Evolutionary conservation across 345 rosid genomes (phyloP).

Genomic region (Lumnitzera littorea): DNA sequence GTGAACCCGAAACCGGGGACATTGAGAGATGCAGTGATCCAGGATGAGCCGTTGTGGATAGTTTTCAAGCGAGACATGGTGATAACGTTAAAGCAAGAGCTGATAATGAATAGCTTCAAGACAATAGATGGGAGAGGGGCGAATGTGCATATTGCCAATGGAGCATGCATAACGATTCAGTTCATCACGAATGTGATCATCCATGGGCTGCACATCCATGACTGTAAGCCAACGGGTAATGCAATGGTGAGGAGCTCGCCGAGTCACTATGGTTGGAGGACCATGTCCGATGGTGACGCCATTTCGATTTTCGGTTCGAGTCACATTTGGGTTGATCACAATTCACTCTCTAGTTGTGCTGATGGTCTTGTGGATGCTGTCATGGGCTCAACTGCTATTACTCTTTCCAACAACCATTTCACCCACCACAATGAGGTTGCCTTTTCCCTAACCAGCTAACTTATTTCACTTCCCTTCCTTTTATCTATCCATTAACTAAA

Average conservation of each 20-base stretch:
- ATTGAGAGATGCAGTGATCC: conserved; percentile 84
- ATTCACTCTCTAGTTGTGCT: conserved; percentile 86
- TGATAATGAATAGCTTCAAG: conserved; percentile 86
- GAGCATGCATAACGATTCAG: conserved; percentile 87
- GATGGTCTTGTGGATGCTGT: conserved; percentile 96
- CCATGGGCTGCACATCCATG: conserved; percentile 90
- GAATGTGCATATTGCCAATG: conserved; percentile 89
- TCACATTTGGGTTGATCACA: conserved; percentile 89
- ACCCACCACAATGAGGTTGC: conserved; percentile 90
- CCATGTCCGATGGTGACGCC: conserved; percentile 90
- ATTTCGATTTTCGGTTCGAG: conserved; percentile 83
- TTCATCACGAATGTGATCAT: conserved; percentile 75
- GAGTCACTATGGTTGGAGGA: conserved; percentile 79
- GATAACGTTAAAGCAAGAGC: conserved; percentile 69
- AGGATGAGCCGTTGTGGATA: conserved; percentile 84
- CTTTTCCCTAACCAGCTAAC: too few relatives aligned
- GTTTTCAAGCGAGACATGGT: conserved; percentile 93
- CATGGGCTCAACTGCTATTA: conserved; percentile 92
- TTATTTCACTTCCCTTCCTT: too few relatives aligned
- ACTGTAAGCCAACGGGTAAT: conserved; percentile 94
- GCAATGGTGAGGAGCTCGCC: conserved; percentile 92
- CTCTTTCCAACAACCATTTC: conserved; percentile 79
- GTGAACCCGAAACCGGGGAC: conserved; percentile 91
- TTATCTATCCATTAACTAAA: too few relatives aligned
- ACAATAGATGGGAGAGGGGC: conserved; percentile 86